Evolutionary conservation across 305 asterid species (phyloP).

Genomic region (Solanum hybrid): DNA sequence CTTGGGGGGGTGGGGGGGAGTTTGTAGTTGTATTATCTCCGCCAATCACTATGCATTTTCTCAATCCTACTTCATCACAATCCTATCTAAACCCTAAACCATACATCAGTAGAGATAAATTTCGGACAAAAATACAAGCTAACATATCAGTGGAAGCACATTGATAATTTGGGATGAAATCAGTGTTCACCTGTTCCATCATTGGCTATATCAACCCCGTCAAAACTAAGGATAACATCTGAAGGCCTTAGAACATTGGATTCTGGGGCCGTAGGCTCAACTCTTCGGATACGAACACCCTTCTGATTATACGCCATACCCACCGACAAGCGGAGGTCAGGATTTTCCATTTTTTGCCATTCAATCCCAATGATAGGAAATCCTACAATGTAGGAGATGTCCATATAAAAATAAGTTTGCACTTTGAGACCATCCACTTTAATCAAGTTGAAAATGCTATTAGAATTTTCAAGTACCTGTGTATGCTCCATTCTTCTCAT

Average conservation of each 20-base stretch:
- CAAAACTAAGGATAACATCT: constrained; percentile 83
- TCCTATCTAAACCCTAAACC: neutral
- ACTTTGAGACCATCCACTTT: neutral
- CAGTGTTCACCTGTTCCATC: constrained; percentile 75
- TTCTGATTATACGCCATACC: constrained; percentile 88
- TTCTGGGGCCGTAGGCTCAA: constrained; percentile 89
- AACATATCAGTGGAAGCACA: neutral
- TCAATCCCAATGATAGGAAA: constrained; percentile 92
- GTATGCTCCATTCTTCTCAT: constrained; percentile 75
- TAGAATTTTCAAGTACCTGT: constrained; percentile 39
- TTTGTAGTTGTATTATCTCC: neutral
- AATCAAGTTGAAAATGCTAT: neutral
- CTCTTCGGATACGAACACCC: constrained; percentile 89
- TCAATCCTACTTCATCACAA: neutral
- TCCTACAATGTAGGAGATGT: constrained; percentile 18
- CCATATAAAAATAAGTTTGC: neutral
- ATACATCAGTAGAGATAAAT: neutral
- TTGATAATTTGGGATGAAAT: neutral
- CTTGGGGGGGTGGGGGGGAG: no score
- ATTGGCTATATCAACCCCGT: constrained; percentile 78
- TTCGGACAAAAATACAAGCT: neutral
- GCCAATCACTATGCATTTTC: neutral
- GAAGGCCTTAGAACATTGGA: constrained; percentile 62
- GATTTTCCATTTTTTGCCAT: constrained; percentile 99
- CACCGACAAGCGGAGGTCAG: constrained; percentile 70